These are phyloP conservation scores for Diaporthe longicolla DNA, from an alignment of 2,329 filamentous ascomycete genomes.

Conservation along the genomic window DNA sequence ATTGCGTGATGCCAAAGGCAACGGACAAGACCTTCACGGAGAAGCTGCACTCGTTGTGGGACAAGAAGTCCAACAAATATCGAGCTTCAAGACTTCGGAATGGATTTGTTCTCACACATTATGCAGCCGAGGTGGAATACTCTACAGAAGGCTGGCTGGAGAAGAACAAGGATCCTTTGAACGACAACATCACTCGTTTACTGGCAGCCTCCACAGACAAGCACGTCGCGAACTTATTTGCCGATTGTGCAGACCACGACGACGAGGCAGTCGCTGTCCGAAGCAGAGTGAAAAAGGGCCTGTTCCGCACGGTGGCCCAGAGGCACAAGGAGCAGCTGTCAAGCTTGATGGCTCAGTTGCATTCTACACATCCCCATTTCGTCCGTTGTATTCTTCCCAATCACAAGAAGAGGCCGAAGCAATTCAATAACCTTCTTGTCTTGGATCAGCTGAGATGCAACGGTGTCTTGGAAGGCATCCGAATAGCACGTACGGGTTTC, in stretches of 20 bases:
- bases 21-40: slow-evolving; percentile 98
- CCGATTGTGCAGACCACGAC: slow-evolving; percentile 87
- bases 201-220: slow-evolving; percentile 85
- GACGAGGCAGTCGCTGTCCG: slow-evolving; percentile 78
- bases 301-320: slow-evolving; percentile 97
- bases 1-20: slow-evolving; percentile 98
- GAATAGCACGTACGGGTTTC: slow-evolving; percentile 96
- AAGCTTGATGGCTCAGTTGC: slow-evolving; percentile 92
- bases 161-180: slow-evolving; percentile 98
- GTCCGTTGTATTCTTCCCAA: slow-evolving; percentile 98
- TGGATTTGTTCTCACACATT: slow-evolving; percentile 96
- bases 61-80: slow-evolving; percentile 95
- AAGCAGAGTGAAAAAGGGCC: slow-evolving; percentile 93
- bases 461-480: slow-evolving; percentile 98
- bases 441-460: slow-evolving; percentile 98
- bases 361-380: slow-evolving; percentile 98
- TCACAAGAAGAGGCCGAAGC: slow-evolving; percentile 96
- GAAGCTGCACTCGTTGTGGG: slow-evolving; percentile 96
- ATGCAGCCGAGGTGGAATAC: slow-evolving; percentile 98
- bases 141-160: slow-evolving; percentile 95
- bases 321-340: slow-evolving; percentile 98
- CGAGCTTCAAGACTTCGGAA: slow-evolving; percentile 88
- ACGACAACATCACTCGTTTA: slow-evolving; percentile 94
- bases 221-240: slow-evolving; percentile 87
- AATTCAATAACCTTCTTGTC: slow-evolving; percentile 91